Evolutionary conservation across 306 rosid genomes (phyloP), one percentile per base, ranked within the genome.

Genomic region (Cicer pinnatifidum): DNA sequence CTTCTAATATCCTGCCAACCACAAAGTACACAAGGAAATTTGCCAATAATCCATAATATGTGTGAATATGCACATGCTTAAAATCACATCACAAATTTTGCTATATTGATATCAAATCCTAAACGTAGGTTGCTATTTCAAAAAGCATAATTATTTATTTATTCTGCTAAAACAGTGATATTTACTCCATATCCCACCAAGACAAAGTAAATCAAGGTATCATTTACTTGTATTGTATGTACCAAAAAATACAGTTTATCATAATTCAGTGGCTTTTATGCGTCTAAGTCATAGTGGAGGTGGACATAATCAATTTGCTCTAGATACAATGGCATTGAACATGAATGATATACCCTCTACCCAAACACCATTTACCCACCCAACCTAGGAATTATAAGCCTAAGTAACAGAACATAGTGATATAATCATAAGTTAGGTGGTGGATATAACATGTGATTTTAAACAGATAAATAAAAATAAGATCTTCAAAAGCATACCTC

Each of bases 1-100:
- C 71, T 81, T 75, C 85, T 81, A 15, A 78, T 81, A 57, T 81
- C 88, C 88, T 81, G 83, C 73, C 79, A 74, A 70, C 28, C 76
- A 74, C 71, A 50, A 46, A 38, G 0, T 78, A 48, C 28, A 51
- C 47, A 59, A 57, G 65, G 50, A 68, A 56, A 46, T 6, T 59
- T 68, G 13, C 7, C 57, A 13, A 54, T 69, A 43, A 47, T 51
- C 40, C 6, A 54, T 38, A 44, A 13, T 3, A 58, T 61, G 73
- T 15, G 67, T 28, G 33, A 56, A 20, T 38, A 44, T 20, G 11
- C 46, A 38, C 40, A 37, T 11, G 62, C 51, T 67, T 20, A 43
- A 23, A 11, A 45, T 59, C 75, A 67, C 33, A 72, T 46, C 52
- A 46, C 8, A 45, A 54, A 58, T 20, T 17, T 60, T 28, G 8